Base-by-base conservation (phyloP, 257 asterid species). In the Penstemon barbatus region DNA sequence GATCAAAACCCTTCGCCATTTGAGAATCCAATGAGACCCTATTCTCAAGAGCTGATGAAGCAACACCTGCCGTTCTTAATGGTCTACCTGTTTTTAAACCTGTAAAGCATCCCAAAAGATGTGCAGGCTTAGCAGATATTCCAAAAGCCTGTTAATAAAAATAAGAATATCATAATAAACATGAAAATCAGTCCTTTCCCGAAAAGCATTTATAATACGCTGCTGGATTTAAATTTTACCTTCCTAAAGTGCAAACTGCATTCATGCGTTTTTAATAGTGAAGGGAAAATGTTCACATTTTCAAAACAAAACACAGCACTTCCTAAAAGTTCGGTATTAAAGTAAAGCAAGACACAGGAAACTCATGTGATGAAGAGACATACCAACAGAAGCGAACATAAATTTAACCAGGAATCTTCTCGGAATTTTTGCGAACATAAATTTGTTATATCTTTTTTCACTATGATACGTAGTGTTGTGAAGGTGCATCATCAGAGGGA, bases 51-150 rank as follows among this genome's bases (percentile, higher is more conserved):
- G 90, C 85, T 8, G 93, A 85, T 63, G 89, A 77, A 81, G 77
- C 79, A 74, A 77, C 72, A 69, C 74, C 86, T 38, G 85, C 75
- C 3, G 80, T 48, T 77, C 83, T 75, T 65, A 82, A 50, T 15
- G 65, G 71, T 61, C 86, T 91, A 67, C 86, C 94, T 18, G 74
- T 36, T 77, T 86, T 87, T 44, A 77, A 70, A 75, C 91, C 98
- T 89, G 88, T 73, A 64, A 69, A 76, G 55, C 59, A 60, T 56
- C 45, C 68, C 60, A 15, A 45, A 45, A n/a, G 12, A 56, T 8
- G 52, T 13, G 45, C 10, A 36, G 41, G 43, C 45, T 63, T 72
- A 57, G 57, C 33, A 75, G 67, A 71, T 37, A 41, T 52, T 39
- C 0, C 43, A 61, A 19, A 19, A 51, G 44, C 15, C 57, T 72